phyloP scores from a whole-genome alignment of 768 basidiomycete genomes.

The Leucocoprinus birnbaumii region DNA sequence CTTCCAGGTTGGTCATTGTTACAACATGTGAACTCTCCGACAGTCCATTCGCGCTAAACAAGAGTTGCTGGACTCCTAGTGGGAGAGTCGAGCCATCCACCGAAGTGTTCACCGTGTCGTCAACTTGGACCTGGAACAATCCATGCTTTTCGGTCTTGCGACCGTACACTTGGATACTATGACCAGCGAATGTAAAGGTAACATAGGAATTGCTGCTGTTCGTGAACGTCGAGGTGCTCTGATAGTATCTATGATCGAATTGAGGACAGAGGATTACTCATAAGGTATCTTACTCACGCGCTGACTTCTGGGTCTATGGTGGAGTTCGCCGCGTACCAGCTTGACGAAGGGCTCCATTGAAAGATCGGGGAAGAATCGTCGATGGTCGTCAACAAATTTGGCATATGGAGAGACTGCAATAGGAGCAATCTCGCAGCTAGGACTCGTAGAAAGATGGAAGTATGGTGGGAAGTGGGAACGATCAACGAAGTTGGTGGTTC shows the following conservation, averaged over 20 bases:
- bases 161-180: conserved; percentile 46
- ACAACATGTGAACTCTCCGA: conserved; percentile 33
- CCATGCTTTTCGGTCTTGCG: conserved; percentile 48
- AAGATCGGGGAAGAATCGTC: conserved; percentile 30
- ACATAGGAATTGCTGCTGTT: conserved; percentile 27
- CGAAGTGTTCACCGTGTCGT: conserved; percentile 25
- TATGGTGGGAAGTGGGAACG: no score
- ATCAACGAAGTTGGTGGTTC: no score
- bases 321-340: conserved; percentile 19
- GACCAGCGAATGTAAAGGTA: conserved; percentile 47
- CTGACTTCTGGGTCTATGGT: no score
- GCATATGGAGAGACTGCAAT: conserved; percentile 19
- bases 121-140: conserved; percentile 37
- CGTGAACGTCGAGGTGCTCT: conserved; percentile 38
- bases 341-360: conserved; percentile 21
- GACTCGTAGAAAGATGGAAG: no score
- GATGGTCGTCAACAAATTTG: conserved; percentile 26
- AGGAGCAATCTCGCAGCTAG: not conserved
- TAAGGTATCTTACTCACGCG: no score
- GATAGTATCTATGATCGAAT: conserved; percentile 25
- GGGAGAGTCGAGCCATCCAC: conserved; percentile 24
- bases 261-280: no score
- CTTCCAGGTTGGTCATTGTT: conserved; percentile 27
- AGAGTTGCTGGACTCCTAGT: conserved; percentile 30
- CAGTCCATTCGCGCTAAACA: conserved; percentile 36